phyloP scores from a whole-genome alignment of 164 flowering plant genomes.

The Cinnamomum chago region DNA sequence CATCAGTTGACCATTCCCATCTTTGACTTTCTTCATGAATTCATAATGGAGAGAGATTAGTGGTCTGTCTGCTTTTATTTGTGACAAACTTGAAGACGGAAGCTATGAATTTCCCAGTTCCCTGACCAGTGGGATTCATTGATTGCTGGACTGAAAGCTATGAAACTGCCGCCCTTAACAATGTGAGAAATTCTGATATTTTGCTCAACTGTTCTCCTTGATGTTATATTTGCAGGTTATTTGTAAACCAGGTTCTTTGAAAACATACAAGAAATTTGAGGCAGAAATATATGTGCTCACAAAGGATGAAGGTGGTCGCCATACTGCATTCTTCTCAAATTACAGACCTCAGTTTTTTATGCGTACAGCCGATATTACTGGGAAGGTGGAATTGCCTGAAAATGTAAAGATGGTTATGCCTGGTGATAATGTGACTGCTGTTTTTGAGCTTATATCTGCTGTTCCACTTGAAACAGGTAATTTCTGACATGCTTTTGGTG shows the following conservation, averaged over 20 bases:
- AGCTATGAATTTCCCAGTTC: not conserved
- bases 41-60: not conserved
- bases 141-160: not conserved
- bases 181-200: not conserved
- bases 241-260: constrained; percentile 74
- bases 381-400: constrained; percentile 89
- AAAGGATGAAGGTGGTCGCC: constrained; percentile 99
- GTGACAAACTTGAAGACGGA: not conserved
- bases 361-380: constrained; percentile 96
- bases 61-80: not conserved
- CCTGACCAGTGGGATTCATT: not conserved
- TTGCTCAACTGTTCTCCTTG: not conserved
- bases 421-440: constrained; percentile 95
- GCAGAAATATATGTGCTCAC: constrained; percentile 95
- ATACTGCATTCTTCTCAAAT: constrained; percentile 89
- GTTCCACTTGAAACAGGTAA: constrained; percentile 92
- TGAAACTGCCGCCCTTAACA: not conserved
- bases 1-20: not conserved
- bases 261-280: constrained; percentile 81
- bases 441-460: constrained; percentile 73
- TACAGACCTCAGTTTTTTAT: constrained; percentile 93
- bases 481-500: not conserved
- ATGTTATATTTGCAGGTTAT: constrained; percentile 51
- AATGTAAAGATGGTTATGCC: constrained; percentile 99
- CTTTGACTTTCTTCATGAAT: not conserved